Evolutionary conservation across 768 basidiomycete species (phyloP), one percentile per base, ranked within the genome.

Genomic region (Tephrocybe sp.): DNA sequence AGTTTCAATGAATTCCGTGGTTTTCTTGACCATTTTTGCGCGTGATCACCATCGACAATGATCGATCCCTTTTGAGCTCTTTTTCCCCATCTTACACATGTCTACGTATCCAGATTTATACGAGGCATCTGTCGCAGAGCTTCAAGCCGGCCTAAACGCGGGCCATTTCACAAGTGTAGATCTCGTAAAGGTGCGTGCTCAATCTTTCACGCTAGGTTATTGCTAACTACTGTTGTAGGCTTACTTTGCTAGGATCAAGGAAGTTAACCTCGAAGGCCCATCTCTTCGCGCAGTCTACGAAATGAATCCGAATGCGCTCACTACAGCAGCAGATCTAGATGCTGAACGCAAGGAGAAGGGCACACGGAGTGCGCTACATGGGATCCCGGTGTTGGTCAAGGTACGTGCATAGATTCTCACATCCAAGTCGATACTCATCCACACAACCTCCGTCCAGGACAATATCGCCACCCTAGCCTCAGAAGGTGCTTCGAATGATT

Each of bases 241-340:
- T 1, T 87, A 87, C 60, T 70, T 85, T 56, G 77, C 78, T 10
- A 72, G 85, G 2, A 85, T 86, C 22, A 78, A 83, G 4, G 79
- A 87, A 62, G 84, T 87, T 12, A 86, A 87, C 57, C 56, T 77
- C 9, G 68, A 79, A 46, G 83, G 84, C 1, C 77, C 83, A 11
- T 64, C 65, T 33, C 65, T 87, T 9, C 78, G 74, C 6, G 84
- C 84, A 0, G 72, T 87, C 4, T 64, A 84, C n/a, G 85, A 87
- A 48, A 66, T 65, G 0, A 87, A 83, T 40, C 72, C 77, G 0
- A 71, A 69, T 3, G 83, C 83, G 3, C 65, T 85, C 11, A 55
- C 48, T 11, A 72, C 77, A 59, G 85, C 85, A 12, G 78, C 76
- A 1, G 68, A 62, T 0, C 61, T 82, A 17, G 83, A 84, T 40